phyloP scores from a whole-genome alignment of 108 stramenopile genomes.

The Discostella pseudostelligera region DNA sequence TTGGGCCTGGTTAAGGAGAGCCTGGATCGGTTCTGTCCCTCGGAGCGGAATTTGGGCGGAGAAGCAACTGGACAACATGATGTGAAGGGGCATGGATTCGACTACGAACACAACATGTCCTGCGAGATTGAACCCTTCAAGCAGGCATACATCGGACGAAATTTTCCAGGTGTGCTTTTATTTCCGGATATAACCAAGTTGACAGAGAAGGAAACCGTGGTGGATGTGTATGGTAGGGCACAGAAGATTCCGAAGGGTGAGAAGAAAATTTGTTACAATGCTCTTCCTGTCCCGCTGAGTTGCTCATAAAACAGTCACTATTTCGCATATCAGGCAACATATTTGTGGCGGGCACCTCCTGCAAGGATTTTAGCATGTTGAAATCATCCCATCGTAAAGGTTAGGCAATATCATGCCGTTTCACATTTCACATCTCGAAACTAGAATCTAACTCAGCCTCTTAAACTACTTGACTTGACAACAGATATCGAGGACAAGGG shows the following conservation, averaged over 20 bases:
- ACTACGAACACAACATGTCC: conserved; percentile 56
- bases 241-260: conserved; percentile 46
- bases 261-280: not conserved
- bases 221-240: conserved; percentile 62
- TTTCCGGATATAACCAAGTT: conserved; percentile 76
- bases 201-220: conserved; percentile 41
- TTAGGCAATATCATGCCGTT: conserved; percentile 1
- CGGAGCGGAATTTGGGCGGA: not conserved
- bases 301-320: not conserved
- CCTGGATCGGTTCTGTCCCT: conserved; percentile 28
- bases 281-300: not conserved
- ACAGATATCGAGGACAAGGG: conserved; percentile 80
- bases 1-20: conserved; percentile 55
- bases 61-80: not conserved
- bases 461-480: not conserved
- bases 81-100: conserved; percentile 7
- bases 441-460: not conserved
- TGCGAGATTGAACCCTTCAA: conserved; percentile 81
- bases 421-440: not conserved
- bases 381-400: conserved; percentile 45
- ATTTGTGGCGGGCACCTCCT: conserved; percentile 77
- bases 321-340: conserved; percentile 36
- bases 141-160: conserved; percentile 68
- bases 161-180: conserved; percentile 51
- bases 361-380: conserved; percentile 74